Evolutionary conservation across 768 basidiomycete genomes (phyloP).

Genomic region (Serendipita sp.): DNA sequence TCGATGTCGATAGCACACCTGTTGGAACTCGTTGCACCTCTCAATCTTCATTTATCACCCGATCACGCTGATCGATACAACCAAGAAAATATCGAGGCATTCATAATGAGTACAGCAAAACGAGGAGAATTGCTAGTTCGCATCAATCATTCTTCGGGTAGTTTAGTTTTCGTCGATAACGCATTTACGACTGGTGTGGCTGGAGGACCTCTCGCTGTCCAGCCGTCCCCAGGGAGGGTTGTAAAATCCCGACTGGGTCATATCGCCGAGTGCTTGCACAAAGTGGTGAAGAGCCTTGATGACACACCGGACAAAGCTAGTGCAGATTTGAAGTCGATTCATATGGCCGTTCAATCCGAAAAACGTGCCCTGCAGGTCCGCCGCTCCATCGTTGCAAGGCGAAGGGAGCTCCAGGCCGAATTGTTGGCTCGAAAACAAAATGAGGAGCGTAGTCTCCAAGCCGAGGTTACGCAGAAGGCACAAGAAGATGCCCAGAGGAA

Average conservation of each 20-base stretch:
- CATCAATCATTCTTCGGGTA: slow-evolving; percentile 76
- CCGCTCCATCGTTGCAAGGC: slow-evolving; percentile 67
- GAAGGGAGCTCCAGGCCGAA: slow-evolving; percentile 72
- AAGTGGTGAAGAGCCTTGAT: slow-evolving; percentile 43
- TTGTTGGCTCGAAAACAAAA: slow-evolving; percentile 73
- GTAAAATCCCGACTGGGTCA: slow-evolving; percentile 63
- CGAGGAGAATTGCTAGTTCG: slow-evolving; percentile 73
- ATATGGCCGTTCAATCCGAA: slow-evolving; percentile 53
- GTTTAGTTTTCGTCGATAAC: slow-evolving; percentile 71
- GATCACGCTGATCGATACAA: slow-evolving; percentile 28
- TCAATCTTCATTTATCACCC: slow-evolving; percentile 28
- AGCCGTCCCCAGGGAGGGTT: slow-evolving; percentile 54
- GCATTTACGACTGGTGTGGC: slow-evolving; percentile 33
- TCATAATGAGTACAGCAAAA: slow-evolving; percentile 82
- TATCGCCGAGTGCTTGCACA: slow-evolving; percentile 58
- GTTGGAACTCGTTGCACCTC: slow-evolving; percentile 60
- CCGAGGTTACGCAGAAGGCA: slow-evolving; percentile 47
- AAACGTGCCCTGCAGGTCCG: slow-evolving; percentile 61
- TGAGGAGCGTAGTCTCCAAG: slow-evolving; percentile 66
- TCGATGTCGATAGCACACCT: slow-evolving; percentile 67
- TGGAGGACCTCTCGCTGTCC: slow-evolving; percentile 30
- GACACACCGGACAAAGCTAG: slow-evolving; percentile 26
- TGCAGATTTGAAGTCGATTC: slow-evolving; percentile 40
- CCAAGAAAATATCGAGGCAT: slow-evolving; percentile 71
- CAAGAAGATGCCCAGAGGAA: slow-evolving; percentile 27